phyloP scores from a whole-genome alignment of 805 yeast species.

The Zygotorulaspora danielsina region DNA sequence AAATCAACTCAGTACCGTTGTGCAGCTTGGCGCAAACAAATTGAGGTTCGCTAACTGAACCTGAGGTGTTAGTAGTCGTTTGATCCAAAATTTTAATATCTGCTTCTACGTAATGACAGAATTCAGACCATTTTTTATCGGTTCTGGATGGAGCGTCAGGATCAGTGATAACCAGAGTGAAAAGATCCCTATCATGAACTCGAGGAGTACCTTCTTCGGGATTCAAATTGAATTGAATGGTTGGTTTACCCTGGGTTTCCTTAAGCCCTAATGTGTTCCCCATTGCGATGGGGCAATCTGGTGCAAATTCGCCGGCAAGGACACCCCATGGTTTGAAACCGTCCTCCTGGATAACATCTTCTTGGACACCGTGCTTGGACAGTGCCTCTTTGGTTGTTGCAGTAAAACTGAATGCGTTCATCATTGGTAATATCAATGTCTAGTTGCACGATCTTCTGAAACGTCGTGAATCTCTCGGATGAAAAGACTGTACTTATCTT shows the following conservation, averaged over 20 bases:
- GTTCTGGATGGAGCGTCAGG: conserved; percentile 89
- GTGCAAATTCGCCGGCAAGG: conserved; percentile 28
- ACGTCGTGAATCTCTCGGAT: no score
- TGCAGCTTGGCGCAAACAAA: conserved; percentile 38
- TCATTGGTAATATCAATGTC: no score
- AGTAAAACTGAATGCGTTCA: conserved; percentile 6
- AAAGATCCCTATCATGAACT: conserved; percentile 41
- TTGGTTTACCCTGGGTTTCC: conserved; percentile 66
- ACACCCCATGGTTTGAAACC: conserved; percentile 25
- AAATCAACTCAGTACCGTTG: conserved; percentile 43
- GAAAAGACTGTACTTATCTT: not conserved
- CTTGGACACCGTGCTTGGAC: conserved; percentile 25
- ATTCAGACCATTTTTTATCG: conserved; percentile 87
- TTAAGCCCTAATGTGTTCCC: conserved; percentile 67
- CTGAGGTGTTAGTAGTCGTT: conserved; percentile 8
- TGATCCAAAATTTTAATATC: conserved; percentile 35
- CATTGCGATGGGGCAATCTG: conserved; percentile 50
- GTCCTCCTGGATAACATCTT: conserved; percentile 24
- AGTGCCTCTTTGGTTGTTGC: conserved; percentile 26
- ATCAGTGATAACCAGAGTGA: conserved; percentile 78
- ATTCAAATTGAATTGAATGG: conserved; percentile 59
- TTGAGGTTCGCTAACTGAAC: conserved; percentile 31
- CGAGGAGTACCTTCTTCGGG: conserved; percentile 21
- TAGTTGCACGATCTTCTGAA: no score
- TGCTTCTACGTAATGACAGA: conserved; percentile 64